Evolutionary conservation across 2,329 filamentous ascomycete species (phyloP), one percentile per base, ranked within the genome.

Genomic region (Orbilia javanica): DNA sequence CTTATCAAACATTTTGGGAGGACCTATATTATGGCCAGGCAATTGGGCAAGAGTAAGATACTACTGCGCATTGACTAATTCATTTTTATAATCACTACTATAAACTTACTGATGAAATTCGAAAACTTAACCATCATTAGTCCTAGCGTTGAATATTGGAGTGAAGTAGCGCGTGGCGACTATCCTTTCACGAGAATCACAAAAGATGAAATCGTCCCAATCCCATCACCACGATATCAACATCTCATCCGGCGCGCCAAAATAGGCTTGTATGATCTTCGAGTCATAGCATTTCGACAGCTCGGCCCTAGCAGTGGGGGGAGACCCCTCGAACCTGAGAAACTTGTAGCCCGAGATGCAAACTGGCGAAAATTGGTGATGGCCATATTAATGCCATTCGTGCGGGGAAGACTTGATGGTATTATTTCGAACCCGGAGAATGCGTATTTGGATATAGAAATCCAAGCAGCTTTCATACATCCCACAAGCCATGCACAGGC

Each of bases 381-480:
- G 42, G 22, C 34, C 0, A 57, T 68, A 29, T 10, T 68, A 5
- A 68, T 68, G 50, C 65, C 65, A 11, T 57, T 57, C 25, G 27
- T 42, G 10, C 20, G 22, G 10, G 53, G 13, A 10, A 46, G 42
- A 11, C 42, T 46, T 8, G 22, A 18, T 7, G 13, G n/a, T 10
- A 46, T 20, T 18, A 7, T 46, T 20, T 46, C 42, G 4, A 6
- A 46, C 7, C 2, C n/a, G 42, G n/a, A 20, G 5, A 46, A 18
- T 20, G n/a, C 42, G 13, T 8, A 22, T 1, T 8, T 46, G 1
- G 42, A 46, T 20, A 46, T 46, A 4, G n/a, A 46, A 2, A 46
- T 46, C 2, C 42, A 10, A 2, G n/a, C 42, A 11, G 1, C n/a
- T 22, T 22, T 46, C n/a, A 10, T 46, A 7, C n/a, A 46, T 22